phyloP scores from a whole-genome alignment of 768 basidiomycete species.

The Russula ochroleuca region DNA sequence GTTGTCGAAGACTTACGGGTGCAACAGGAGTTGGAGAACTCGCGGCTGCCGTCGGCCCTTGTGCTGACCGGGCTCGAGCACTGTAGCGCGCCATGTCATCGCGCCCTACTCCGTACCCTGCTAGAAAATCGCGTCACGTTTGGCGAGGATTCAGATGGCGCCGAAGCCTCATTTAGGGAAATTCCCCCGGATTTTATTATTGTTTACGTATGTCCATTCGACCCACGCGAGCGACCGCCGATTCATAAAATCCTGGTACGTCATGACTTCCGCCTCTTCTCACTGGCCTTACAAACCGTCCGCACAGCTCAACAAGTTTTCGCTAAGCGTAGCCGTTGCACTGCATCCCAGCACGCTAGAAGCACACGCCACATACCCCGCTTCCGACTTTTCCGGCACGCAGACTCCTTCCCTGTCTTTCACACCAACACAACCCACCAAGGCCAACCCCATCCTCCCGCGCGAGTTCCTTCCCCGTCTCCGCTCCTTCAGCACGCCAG shows the following conservation, averaged over 20 bases:
- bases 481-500: conserved; percentile 29
- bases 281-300: not conserved
- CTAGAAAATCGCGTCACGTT: conserved; percentile 49
- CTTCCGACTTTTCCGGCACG: conserved; percentile 30
- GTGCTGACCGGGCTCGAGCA: conserved; percentile 71
- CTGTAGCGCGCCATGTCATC: conserved; percentile 50
- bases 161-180: conserved; percentile 40
- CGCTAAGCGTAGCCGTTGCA: conserved; percentile 64
- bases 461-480: conserved; percentile 32
- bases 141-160: conserved; percentile 36
- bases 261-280: conserved; percentile 7
- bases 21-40: conserved; percentile 20
- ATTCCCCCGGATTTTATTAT: conserved; percentile 67
- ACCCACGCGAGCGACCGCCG: conserved; percentile 58
- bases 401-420: conserved; percentile 31
- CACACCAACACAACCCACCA: conserved; percentile 8
- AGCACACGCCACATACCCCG: conserved; percentile 34
- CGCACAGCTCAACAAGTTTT: conserved; percentile 67
- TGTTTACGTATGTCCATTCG: conserved; percentile 66
- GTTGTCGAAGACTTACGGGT: conserved; percentile 8
- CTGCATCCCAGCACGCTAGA: conserved; percentile 35
- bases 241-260: conserved; percentile 65
- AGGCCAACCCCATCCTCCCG: conserved; percentile 28
- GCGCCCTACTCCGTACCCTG: conserved; percentile 52
- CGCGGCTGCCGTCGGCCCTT: conserved; percentile 52